These are phyloP conservation scores for Jacaranda mimosifolia DNA, from an alignment of 257 asterid genomes.

Conservation along the genomic window DNA sequence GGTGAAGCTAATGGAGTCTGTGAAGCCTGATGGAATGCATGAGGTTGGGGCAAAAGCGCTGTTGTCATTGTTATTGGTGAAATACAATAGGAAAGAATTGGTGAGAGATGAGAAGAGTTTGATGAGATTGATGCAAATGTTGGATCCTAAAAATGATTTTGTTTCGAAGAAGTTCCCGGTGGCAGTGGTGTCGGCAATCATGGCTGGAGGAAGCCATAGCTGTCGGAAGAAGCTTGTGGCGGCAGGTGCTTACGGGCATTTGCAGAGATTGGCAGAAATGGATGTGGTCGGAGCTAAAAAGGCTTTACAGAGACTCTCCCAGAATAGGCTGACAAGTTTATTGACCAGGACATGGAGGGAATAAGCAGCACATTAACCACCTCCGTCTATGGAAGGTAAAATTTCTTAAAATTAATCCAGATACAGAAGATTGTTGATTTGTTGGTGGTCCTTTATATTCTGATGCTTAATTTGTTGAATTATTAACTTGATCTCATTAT, in stretches of 20 bases:
- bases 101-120: slow-evolving; percentile 87
- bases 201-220: slow-evolving; percentile 92
- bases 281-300: slow-evolving; percentile 85
- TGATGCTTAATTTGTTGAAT: slow-evolving; percentile 8
- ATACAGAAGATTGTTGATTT: background rate
- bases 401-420: background rate
- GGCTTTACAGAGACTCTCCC: slow-evolving; percentile 90
- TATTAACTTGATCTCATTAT: slow-evolving; percentile 7
- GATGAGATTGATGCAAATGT: slow-evolving; percentile 77
- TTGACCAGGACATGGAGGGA: slow-evolving; percentile 83
- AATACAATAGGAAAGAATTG: slow-evolving; percentile 74
- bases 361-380: slow-evolving; percentile 45
- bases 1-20: slow-evolving; percentile 85
- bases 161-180: slow-evolving; percentile 84
- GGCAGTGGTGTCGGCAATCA: slow-evolving; percentile 71
- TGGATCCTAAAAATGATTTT: slow-evolving; percentile 74
- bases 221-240: slow-evolving; percentile 81
- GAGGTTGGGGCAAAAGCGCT: slow-evolving; percentile 90
- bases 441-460: slow-evolving; percentile 10
- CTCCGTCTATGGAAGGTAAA: slow-evolving; percentile 57
- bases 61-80: slow-evolving; percentile 70
- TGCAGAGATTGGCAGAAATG: slow-evolving; percentile 73
- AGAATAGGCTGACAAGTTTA: slow-evolving; percentile 75
- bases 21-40: slow-evolving; percentile 91
- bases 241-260: slow-evolving; percentile 70